phyloP scores from a whole-genome alignment of 768 basidiomycete species.

The Macrolepiota fuliginosa region DNA sequence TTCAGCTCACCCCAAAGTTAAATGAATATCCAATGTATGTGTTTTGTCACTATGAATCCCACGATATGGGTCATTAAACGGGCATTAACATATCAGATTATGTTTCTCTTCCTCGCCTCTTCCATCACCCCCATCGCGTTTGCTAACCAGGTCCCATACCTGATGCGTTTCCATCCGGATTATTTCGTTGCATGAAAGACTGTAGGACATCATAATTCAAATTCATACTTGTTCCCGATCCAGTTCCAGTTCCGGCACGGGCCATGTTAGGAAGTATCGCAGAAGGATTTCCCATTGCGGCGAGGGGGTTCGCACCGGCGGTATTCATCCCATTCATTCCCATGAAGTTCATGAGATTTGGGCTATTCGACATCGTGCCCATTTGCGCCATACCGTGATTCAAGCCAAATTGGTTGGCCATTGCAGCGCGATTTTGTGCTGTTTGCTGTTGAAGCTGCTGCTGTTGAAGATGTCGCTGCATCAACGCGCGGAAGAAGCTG shows the following conservation, averaged over 20 bases:
- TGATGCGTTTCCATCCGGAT: conserved; percentile 17
- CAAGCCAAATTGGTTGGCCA: conserved; percentile 10
- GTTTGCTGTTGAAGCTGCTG: conserved; percentile 22
- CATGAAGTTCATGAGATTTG: conserved; percentile 17
- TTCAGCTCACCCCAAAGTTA: conserved; percentile 37
- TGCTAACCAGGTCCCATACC: conserved; percentile 9
- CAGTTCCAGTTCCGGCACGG: conserved; percentile 16
- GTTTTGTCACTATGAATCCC: neutral
- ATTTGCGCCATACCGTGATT: neutral
- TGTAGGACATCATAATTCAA: conserved; percentile 42
- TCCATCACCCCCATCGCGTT: neutral
- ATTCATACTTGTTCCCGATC: conserved; percentile 19
- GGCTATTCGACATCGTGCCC: neutral
- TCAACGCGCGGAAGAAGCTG: conserved; percentile 12
- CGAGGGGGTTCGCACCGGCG: neutral
- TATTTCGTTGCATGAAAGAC: conserved; percentile 39
- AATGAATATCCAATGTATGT: neutral
- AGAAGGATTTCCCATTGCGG: conserved; percentile 2
- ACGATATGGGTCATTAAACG: neutral
- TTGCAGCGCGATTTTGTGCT: conserved; percentile 16
- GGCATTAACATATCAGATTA: neutral
- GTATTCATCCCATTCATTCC: conserved; percentile 4
- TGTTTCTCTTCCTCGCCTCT: neutral
- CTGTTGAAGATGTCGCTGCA: conserved; percentile 23
- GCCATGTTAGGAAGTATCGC: conserved; percentile 6